Evolutionary conservation across 768 basidiomycete genomes (phyloP).

Genomic region (Gloeophyllum trabeum): DNA sequence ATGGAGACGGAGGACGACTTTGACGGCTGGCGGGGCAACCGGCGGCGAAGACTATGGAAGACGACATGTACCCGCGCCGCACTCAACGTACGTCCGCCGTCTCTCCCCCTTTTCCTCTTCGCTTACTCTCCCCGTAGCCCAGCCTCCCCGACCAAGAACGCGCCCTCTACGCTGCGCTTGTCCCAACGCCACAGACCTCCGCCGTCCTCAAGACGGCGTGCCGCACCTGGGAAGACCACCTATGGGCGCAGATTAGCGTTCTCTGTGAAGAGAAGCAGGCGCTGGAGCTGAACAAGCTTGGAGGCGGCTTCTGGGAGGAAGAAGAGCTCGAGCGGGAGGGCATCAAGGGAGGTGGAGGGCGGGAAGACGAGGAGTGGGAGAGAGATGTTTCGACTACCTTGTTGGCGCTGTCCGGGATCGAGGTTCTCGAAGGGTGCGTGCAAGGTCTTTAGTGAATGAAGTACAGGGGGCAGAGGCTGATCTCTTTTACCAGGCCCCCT

Average conservation of each 20-base stretch:
- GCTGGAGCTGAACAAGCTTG: conserved; percentile 49
- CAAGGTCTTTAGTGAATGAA: too few species aligned
- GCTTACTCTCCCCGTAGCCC: conserved; percentile 22
- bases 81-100: conserved; percentile 46
- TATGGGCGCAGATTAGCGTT: conserved; percentile 84
- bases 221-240: conserved; percentile 87
- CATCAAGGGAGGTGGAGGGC: conserved; percentile 17
- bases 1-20: conserved; percentile 29
- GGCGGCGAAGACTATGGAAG: conserved; percentile 78
- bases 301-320: conserved; percentile 74
- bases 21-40: conserved; percentile 65
- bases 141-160: conserved; percentile 63
- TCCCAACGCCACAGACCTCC: conserved; percentile 58
- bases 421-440: conserved; percentile 54
- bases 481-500: conserved; percentile 38
- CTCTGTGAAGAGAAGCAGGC: conserved; percentile 76
- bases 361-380: conserved; percentile 50
- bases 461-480: too few species aligned
- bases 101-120: conserved; percentile 1
- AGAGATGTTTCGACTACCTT: conserved; percentile 48
- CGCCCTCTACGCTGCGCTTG: conserved; percentile 80
- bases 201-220: conserved; percentile 62
- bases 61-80: conserved; percentile 71
- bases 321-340: conserved; percentile 22
- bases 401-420: conserved; percentile 43